Conservation (phyloP, 345 rosid species). For the Melastoma malabathricum region DNA sequence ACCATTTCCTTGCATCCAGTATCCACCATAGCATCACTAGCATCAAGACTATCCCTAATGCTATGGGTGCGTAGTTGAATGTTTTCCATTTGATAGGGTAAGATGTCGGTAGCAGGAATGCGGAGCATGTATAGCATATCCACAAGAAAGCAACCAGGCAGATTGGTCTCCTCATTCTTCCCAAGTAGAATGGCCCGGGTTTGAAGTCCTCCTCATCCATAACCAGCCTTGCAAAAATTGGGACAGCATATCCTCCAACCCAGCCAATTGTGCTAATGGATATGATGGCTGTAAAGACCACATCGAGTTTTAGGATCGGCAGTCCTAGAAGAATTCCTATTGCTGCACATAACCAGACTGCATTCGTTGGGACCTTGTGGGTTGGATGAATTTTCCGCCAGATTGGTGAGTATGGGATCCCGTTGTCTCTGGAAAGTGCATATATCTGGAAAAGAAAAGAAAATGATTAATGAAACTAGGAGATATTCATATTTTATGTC, state of each 20-base stretch:
- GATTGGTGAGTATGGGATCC: constrained; percentile 15
- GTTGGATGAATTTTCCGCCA: constrained; percentile 15
- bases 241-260: constrained; percentile 17
- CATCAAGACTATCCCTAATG: constrained; percentile 1
- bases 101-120: constrained; percentile 10
- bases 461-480: background rate
- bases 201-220: constrained; percentile 13
- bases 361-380: constrained; percentile 13
- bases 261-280: constrained; percentile 18
- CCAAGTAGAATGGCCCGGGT: constrained; percentile 16
- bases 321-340: constrained; percentile 10
- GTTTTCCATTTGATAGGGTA: constrained; percentile 12
- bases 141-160: constrained; percentile 16
- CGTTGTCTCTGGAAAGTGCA: constrained; percentile 17
- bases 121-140: constrained; percentile 13
- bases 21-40: constrained; percentile 16
- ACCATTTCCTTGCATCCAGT: constrained; percentile 14
- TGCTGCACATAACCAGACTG: constrained; percentile 15
- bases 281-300: constrained; percentile 17
- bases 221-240: constrained; percentile 11
- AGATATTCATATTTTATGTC: too few species aligned
- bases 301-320: constrained; percentile 13
- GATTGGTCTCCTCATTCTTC: constrained; percentile 12
- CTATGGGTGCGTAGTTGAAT: constrained; percentile 15
- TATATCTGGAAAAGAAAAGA: constrained; percentile 6